Percentiles rank a stretch among this genome's conserved stretches.
These are phyloP conservation scores for Podospora bellae-mahoneyi DNA, from an alignment of 495 filamentous ascomycete species.

Conservation along the genomic window DNA sequence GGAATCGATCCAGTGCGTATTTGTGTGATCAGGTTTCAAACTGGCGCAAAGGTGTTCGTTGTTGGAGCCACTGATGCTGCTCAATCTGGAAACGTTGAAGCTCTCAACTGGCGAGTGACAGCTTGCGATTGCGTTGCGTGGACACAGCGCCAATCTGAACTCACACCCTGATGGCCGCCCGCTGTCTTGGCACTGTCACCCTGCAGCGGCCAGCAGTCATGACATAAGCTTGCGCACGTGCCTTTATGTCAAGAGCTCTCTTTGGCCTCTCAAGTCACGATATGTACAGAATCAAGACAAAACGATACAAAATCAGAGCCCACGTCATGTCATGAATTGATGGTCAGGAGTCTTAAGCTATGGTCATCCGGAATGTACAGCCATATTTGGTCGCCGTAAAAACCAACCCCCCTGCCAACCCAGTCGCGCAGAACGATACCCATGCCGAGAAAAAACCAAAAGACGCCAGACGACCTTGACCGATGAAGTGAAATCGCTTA, in stretches of 20 bases:
- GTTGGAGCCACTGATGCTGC: neutral
- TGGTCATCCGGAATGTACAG: conserved; percentile 33
- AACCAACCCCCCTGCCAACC: conserved; percentile 24
- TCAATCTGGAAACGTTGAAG: conserved; percentile 8
- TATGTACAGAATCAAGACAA: neutral
- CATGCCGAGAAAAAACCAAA: conserved; percentile 34
- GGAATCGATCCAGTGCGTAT: neutral
- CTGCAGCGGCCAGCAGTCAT: neutral
- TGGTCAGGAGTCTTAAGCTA: conserved; percentile 33
- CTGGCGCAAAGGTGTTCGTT: conserved; percentile 9
- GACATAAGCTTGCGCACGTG: neutral
- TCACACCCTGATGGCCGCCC: conserved; percentile 13
- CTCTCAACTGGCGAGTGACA: conserved; percentile 22
- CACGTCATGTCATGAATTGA: conserved; percentile 16
- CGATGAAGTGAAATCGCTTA: conserved; percentile 49
- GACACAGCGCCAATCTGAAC: conserved; percentile 8
- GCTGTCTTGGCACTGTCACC: neutral
- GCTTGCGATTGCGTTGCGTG: conserved; percentile 22
- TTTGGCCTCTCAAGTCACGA: neutral
- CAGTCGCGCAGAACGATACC: conserved; percentile 29
- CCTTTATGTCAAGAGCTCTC: neutral
- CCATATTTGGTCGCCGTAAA: conserved; percentile 23
- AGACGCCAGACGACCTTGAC: conserved; percentile 41
- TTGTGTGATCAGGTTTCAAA: neutral
- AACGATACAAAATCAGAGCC: neutral